Base-by-base conservation (phyloP, 306 rosid genomes). In the Rubus parviflorus region DNA sequence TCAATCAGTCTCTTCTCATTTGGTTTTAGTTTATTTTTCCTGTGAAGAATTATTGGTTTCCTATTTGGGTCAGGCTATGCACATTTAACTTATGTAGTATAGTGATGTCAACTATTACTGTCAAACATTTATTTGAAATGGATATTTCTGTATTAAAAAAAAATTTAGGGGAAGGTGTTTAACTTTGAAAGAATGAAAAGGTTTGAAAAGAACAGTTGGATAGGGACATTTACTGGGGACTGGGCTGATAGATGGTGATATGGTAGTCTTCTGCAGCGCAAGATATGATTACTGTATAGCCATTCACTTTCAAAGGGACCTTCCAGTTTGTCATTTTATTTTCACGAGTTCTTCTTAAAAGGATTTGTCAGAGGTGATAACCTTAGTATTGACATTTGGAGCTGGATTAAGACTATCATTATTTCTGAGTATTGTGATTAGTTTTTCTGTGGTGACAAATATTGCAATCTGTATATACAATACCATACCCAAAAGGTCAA, bases 11-110 rank as follows among this genome's bases (percentile, higher is more conserved):
- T 77, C 66, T 22, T 20, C 65, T 42, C 54, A 61, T 75, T 41
- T 62, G 5, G 71, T 64, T 14, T 73, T 47, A 49, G 57, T 74
- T 57, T 76, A 2, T 74, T 82, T 62, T 74, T 41, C 68, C 0
- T 52, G 0, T 1, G 19, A 52, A 6, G 20, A 52, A 6, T 17
- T 15, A 1, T 52, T 17, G 57, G 10, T 56, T 56, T n/a, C 62
- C 22, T 56, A 56, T 5, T 56, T n/a, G 62, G 25, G 30, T n/a
- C 35, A 56, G 62, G 11, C 0, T 56, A 56, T 56, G 62, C n/a
- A 51, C 7, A 51, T 51, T 51, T 15, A 51, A 51, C 35, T 30
- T 17, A 54, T 19, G 22, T 19, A 5, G 25, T 7, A 4, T 52
- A 17, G 57, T 52, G 20, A 0, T 17, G 57, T 17, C 57, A 17